Base-by-base conservation (phyloP, 306 rosid genomes). In the Ormosia emarginata region DNA sequence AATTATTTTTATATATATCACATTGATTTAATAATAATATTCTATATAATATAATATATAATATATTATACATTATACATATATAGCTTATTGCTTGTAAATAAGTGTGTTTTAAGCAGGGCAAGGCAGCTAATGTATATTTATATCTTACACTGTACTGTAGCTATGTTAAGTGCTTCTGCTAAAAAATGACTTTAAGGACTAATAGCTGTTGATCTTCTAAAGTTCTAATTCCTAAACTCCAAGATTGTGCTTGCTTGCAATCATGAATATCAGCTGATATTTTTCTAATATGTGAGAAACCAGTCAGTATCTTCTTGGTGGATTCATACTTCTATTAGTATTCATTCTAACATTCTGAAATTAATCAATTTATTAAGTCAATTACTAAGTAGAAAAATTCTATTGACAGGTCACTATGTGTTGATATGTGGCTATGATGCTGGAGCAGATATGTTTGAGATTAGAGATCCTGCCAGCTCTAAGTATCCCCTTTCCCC, bases 401-500 rank as follows among this genome's bases (percentile, higher is more conserved):
- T 83, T 67, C 83, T 63, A 55, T 81, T 33, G 80, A 79, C 86
- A 93, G 98, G 99, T 86, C 98, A 95, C 83, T 95, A 89, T 85
- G 90, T 95, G 9, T 82, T 95, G 89, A 89, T 95, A 79, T 93
- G 99, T 69, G 99, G 99, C 70, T 93, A 93, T 84, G 97, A 93
- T 77, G 86, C 89, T 79, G 90, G 63, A 79, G 91, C 92, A 7
- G 96, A 93, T 68, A 95, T 93, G 93, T 95, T 95, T 89, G 99
- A 93, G 90, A 95, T 95, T 74, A 90, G 99, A 91, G 98, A 95
- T 92, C 99, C 99, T 12, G 97, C 93, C 62, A 89, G 91, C 86
- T 70, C 94, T 52, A 90, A 87, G 99, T 95, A 90, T 47, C 50
- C 40, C 71, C 67, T 49, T 67, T 59, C 70, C 37, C 77, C 70